These are phyloP conservation scores for Citrullus mucosospermus DNA, from an alignment of 306 rosid genomes.

Conservation along the genomic window DNA sequence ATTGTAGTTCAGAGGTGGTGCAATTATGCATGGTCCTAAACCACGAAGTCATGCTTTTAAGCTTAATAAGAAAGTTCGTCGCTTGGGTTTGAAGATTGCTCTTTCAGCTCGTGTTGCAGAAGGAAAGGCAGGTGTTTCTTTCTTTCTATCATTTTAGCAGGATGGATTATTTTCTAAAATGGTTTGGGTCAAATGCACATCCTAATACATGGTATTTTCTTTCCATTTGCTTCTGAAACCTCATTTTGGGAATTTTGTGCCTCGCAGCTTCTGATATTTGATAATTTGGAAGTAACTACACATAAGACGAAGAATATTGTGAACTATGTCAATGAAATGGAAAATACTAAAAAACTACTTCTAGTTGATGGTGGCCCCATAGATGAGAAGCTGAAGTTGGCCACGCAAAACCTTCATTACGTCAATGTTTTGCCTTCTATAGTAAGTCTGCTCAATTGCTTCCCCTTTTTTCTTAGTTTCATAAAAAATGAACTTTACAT, in stretches of 20 bases:
- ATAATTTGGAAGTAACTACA: conserved; percentile 70
- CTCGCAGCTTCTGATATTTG: conserved; percentile 72
- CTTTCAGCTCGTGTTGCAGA: conserved; percentile 87
- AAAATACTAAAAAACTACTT: conserved; percentile 52
- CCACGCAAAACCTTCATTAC: conserved; percentile 87
- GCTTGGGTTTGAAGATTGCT: conserved; percentile 79
- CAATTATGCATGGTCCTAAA: conserved; percentile 78
- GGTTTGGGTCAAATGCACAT: background rate
- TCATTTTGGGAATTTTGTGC: background rate
- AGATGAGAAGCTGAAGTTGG: conserved; percentile 65
- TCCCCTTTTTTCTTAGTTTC: background rate
- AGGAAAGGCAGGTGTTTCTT: conserved; percentile 67
- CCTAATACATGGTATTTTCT: background rate
- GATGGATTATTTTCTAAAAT: background rate
- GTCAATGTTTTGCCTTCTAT: conserved; percentile 74
- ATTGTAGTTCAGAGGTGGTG: conserved; percentile 82
- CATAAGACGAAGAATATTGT: conserved; percentile 76
- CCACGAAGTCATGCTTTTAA: conserved; percentile 95
- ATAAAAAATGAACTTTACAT: background rate
- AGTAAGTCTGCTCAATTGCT: conserved; percentile 31
- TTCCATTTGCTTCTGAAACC: background rate
- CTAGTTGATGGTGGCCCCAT: conserved; percentile 65
- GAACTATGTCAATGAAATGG: conserved; percentile 51
- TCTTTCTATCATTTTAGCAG: background rate
- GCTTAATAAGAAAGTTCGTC: conserved; percentile 82